Evolutionary conservation across 306 rosid species (phyloP).

Genomic region (Erythrophleum fordii): DNA sequence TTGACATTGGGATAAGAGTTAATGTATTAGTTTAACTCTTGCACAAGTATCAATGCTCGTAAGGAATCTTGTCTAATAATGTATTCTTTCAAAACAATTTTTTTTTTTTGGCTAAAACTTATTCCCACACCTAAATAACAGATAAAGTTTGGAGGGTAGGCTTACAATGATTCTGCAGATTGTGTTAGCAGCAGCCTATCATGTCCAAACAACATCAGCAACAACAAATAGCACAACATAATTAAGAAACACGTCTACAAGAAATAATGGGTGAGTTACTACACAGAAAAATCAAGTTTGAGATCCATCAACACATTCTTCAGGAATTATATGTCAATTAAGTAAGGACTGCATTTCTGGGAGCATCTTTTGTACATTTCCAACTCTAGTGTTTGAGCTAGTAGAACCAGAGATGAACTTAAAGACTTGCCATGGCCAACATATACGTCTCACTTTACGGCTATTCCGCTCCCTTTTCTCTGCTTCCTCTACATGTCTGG

Average conservation of each 20-base stretch:
- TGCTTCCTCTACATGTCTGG: slow-evolving; percentile 66
- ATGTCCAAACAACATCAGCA: background rate
- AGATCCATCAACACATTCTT: slow-evolving; percentile 26
- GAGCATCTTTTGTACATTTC: slow-evolving; percentile 51
- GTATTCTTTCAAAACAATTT: background rate
- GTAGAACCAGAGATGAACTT: slow-evolving; percentile 41
- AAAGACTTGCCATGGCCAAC: slow-evolving; percentile 86
- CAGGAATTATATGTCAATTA: slow-evolving; percentile 33
- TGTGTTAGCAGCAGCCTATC: no score
- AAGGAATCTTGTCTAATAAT: background rate
- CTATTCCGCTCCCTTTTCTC: slow-evolving; percentile 61
- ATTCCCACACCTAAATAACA: background rate
- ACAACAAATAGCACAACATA: background rate
- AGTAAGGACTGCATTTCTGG: slow-evolving; percentile 87
- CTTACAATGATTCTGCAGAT: background rate
- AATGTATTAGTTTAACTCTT: no score
- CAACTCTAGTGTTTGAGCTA: slow-evolving; percentile 42
- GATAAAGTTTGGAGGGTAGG: background rate
- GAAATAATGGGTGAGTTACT: background rate
- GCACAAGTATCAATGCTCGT: background rate
- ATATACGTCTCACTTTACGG: slow-evolving; percentile 56
- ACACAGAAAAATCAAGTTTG: slow-evolving; percentile 15
- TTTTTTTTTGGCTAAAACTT: background rate
- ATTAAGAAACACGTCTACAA: background rate
- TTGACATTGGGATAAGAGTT: no score